These are phyloP conservation scores for Kickxella alabastrina DNA, from an alignment of 192 early-diverging fungal species.

Conservation along the genomic window DNA sequence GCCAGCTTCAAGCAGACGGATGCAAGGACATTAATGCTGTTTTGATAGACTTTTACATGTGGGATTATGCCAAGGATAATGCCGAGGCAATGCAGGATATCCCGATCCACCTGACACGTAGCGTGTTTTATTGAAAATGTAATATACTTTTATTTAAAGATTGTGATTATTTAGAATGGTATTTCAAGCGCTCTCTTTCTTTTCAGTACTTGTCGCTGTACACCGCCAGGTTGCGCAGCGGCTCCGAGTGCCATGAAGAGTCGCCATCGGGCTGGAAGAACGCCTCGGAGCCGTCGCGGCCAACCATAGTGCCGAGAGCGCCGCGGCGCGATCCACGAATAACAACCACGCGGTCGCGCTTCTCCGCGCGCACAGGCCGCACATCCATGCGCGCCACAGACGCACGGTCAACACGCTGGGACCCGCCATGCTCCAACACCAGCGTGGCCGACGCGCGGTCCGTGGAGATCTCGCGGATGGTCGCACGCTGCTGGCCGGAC, in stretches of 20 bases:
- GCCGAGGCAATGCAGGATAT: conserved; percentile 54
- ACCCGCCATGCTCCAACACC: conserved; percentile 45
- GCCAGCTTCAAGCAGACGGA: conserved; percentile 12
- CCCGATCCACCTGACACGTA: conserved; percentile 63
- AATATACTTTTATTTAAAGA: not conserved
- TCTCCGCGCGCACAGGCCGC: conserved; percentile 59
- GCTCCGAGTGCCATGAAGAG: conserved; percentile 31
- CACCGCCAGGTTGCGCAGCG: conserved; percentile 41
- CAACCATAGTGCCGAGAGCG: conserved; percentile 62
- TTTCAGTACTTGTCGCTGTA: conserved; percentile 20
- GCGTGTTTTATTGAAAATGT: conserved; percentile 55
- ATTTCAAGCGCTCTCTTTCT: no score
- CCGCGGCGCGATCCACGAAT: conserved; percentile 59
- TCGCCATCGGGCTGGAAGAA: conserved; percentile 64
- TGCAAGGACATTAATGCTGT: conserved; percentile 62
- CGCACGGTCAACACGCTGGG: conserved; percentile 37
- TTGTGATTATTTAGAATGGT: no score
- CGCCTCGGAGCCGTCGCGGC: conserved; percentile 68
- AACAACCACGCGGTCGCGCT: conserved; percentile 71
- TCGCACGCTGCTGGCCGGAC: conserved; percentile 52
- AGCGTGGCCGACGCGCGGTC: conserved; percentile 54
- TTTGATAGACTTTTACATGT: conserved; percentile 83
- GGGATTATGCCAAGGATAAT: conserved; percentile 77
- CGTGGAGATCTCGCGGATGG: conserved; percentile 51
- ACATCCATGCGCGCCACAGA: conserved; percentile 26